Conservation (phyloP, 2,329 filamentous ascomycete genomes). For the Aspergillus carbonarius region DNA sequence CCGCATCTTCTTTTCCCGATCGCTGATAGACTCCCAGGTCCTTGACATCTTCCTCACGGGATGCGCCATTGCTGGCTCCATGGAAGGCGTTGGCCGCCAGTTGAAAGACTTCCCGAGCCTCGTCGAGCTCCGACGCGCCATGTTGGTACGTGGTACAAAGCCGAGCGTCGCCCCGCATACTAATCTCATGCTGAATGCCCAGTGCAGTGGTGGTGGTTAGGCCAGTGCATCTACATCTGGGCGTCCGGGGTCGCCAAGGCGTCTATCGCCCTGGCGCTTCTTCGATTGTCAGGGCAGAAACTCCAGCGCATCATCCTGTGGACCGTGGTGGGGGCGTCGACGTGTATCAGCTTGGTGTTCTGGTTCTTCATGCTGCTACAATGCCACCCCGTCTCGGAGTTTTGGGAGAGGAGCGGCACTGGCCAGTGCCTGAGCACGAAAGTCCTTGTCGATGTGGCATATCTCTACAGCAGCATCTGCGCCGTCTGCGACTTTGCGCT, state of each 20-base stretch:
- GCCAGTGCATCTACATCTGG: constrained; percentile 50
- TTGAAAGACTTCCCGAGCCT: constrained; percentile 6
- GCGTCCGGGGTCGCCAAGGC: constrained; percentile 48
- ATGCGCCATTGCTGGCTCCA: constrained; percentile 30
- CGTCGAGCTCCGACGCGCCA: neutral
- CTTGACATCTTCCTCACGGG: constrained; percentile 29
- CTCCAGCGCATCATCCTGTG: constrained; percentile 47
- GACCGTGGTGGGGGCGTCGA: constrained; percentile 40
- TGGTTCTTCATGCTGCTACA: constrained; percentile 51
- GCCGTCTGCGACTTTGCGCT: constrained; percentile 49
- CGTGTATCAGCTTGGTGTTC: constrained; percentile 45
- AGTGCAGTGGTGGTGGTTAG: constrained; percentile 46
- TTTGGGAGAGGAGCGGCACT: constrained; percentile 44
- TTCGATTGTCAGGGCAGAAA: constrained; percentile 45
- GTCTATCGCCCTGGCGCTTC: constrained; percentile 51
- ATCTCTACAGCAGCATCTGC: constrained; percentile 48
- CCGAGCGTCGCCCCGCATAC: neutral
- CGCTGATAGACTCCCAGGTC: constrained; percentile 14
- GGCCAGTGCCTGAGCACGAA: constrained; percentile 42
- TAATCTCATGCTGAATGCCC: neutral
- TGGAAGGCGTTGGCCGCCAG: constrained; percentile 28
- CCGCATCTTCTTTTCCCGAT: too few relatives aligned
- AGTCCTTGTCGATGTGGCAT: constrained; percentile 52
- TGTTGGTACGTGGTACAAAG: constrained; percentile 1
- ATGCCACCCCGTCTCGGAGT: constrained; percentile 50